Percentiles rank a stretch among this genome's conserved stretches.
phyloP scores from a whole-genome alignment of 495 filamentous ascomycete species.

The Xylaria sp. region DNA sequence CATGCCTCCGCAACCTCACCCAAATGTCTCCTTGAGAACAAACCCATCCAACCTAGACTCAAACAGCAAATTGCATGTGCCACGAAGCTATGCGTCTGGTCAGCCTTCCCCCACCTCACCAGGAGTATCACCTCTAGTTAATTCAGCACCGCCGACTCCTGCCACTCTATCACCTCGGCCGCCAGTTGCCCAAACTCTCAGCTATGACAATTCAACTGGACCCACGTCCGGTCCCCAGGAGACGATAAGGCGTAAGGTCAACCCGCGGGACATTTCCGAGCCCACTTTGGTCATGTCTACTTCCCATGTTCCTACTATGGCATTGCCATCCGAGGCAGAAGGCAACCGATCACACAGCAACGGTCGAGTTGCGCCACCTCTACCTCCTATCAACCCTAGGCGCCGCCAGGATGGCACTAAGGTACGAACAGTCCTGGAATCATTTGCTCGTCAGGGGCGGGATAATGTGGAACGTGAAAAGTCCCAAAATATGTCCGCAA shows the following conservation, averaged over 20 bases:
- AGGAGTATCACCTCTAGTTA: slow-evolving; percentile 56
- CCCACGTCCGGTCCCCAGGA: slow-evolving; percentile 33
- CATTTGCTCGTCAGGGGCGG: slow-evolving; percentile 52
- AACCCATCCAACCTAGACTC: slow-evolving; percentile 37
- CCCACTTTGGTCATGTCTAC: slow-evolving; percentile 81
- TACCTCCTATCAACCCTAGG: slow-evolving; percentile 75
- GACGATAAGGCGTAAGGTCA: slow-evolving; percentile 67
- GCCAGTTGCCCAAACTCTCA: slow-evolving; percentile 35
- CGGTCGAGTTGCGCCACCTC: slow-evolving; percentile 59
- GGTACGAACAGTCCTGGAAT: slow-evolving; percentile 60
- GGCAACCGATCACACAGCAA: slow-evolving; percentile 38
- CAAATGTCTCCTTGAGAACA: slow-evolving; percentile 37
- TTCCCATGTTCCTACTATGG: slow-evolving; percentile 71
- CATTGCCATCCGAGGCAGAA: slow-evolving; percentile 54
- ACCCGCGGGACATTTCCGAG: slow-evolving; percentile 82
- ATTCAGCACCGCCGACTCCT: slow-evolving; percentile 63
- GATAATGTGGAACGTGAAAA: slow-evolving; percentile 41
- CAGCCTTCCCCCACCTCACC: slow-evolving; percentile 58
- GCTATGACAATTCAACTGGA: slow-evolving; percentile 38
- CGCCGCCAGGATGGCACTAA: slow-evolving; percentile 64
- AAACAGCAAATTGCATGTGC: slow-evolving; percentile 41
- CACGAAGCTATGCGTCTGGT: slow-evolving; percentile 42
- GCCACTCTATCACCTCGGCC: slow-evolving; percentile 43
- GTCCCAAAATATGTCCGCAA: slow-evolving; percentile 33
- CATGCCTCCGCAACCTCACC: slow-evolving; percentile 58